phyloP scores from a whole-genome alignment of 495 filamentous ascomycete species.

The Neurospora sp. region DNA sequence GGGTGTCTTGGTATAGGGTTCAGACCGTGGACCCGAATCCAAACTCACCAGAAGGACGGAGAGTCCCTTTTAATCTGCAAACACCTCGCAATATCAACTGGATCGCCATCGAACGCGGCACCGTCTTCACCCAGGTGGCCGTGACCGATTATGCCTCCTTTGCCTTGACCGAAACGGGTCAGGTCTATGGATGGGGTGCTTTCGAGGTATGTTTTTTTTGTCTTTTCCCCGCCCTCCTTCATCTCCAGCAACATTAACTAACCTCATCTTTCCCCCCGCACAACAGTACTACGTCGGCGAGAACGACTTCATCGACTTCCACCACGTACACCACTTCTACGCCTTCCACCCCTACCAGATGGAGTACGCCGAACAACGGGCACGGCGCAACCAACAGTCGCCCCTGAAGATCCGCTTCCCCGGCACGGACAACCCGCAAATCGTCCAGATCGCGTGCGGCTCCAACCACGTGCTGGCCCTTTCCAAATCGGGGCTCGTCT shows the following conservation, averaged over 20 bases:
- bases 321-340: not conserved
- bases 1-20: not conserved
- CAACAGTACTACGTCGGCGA: not conserved
- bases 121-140: constrained; percentile 46
- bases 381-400: not conserved
- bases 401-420: constrained; percentile 1
- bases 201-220: constrained; percentile 35
- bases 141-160: constrained; percentile 56
- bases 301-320: not conserved
- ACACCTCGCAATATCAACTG: constrained; percentile 42
- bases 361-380: not conserved
- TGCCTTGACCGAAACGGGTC: constrained; percentile 51
- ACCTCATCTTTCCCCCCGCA: not conserved
- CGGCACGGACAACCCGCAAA: constrained; percentile 37
- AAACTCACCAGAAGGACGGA: constrained; percentile 39
- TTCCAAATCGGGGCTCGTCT: constrained; percentile 47
- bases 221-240: not conserved
- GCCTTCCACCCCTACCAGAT: not conserved
- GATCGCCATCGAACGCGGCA: constrained; percentile 41
- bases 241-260: not conserved
- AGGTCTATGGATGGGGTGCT: constrained; percentile 63
- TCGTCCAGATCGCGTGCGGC: constrained; percentile 46
- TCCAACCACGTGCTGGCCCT: constrained; percentile 61
- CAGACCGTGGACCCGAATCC: constrained; percentile 3
- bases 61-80: constrained; percentile 49